Conservation (phyloP, 768 basidiomycete species). For the Termitomyces heimii region DNA sequence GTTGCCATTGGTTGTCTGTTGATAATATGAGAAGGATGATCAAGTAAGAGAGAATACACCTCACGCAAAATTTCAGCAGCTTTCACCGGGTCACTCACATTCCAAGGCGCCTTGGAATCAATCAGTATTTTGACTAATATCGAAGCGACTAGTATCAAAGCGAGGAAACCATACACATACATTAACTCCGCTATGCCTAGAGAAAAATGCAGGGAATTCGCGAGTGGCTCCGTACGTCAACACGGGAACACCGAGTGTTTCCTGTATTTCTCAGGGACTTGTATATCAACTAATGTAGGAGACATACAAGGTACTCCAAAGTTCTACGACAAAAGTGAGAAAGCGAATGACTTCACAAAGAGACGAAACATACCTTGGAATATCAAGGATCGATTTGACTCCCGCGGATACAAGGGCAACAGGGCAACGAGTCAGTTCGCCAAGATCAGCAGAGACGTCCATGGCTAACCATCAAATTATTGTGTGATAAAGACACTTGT, state of each 20-base stretch:
- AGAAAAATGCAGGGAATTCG: slow-evolving; percentile 96
- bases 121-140: neutral
- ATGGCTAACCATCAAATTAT: slow-evolving; percentile 47
- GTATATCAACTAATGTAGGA: neutral
- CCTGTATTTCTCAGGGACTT: slow-evolving; percentile 37
- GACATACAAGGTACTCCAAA: slow-evolving; percentile 67
- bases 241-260: slow-evolving; percentile 93
- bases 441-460: slow-evolving; percentile 93
- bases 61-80: slow-evolving; percentile 76
- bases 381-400: slow-evolving; percentile 92
- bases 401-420: slow-evolving; percentile 93
- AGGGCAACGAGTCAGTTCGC: slow-evolving; percentile 83
- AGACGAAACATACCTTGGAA: slow-evolving; percentile 52
- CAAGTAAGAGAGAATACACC: slow-evolving; percentile 16
- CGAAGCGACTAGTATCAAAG: neutral
- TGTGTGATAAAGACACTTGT: neutral
- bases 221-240: slow-evolving; percentile 66
- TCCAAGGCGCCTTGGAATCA: slow-evolving; percentile 71
- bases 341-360: neutral
- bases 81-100: slow-evolving; percentile 47
- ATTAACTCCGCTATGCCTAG: slow-evolving; percentile 75
- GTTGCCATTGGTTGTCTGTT: slow-evolving; percentile 61
- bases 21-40: neutral
- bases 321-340: slow-evolving; percentile 40
- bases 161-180: slow-evolving; percentile 27